phyloP scores from a whole-genome alignment of 352 stramenopile species.

The Globisporangium yorkense region DNA sequence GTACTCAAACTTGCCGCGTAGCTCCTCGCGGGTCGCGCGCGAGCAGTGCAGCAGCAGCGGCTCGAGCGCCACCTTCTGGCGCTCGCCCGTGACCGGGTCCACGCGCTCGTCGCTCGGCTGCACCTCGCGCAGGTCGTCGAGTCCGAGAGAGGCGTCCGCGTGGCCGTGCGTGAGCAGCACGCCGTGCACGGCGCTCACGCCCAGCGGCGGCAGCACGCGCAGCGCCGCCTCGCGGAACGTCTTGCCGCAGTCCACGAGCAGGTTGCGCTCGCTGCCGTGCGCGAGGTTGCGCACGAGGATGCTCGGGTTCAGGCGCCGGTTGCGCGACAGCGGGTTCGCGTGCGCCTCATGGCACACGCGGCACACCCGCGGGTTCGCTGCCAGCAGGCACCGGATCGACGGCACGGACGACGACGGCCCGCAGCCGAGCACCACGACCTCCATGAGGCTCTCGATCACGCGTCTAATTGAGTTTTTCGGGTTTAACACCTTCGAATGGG shows the following conservation, averaged over 20 bases:
- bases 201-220: constrained; percentile 50
- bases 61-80: constrained; percentile 44
- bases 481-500: no score
- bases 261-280: constrained; percentile 23
- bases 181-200: constrained; percentile 47
- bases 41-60: constrained; percentile 63
- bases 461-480: no score
- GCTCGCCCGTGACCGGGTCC: constrained; percentile 53
- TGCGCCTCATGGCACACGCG: constrained; percentile 64
- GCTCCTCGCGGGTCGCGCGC: constrained; percentile 40
- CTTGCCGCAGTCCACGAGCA: constrained; percentile 87
- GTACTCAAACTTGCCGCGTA: constrained; percentile 77
- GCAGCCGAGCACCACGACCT: constrained; percentile 77
- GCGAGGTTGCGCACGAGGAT: constrained; percentile 58
- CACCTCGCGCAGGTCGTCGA: constrained; percentile 84
- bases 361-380: constrained; percentile 19
- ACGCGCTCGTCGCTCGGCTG: constrained; percentile 48
- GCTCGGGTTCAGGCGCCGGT: constrained; percentile 76
- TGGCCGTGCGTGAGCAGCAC: constrained; percentile 85
- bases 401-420: constrained; percentile 81
- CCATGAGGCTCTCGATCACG: constrained; percentile 25
- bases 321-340: constrained; percentile 59
- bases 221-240: constrained; percentile 82
- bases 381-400: constrained; percentile 68
- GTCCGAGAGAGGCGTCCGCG: constrained; percentile 71